Base-by-base conservation (phyloP, 1,284 basidiomycete species). In the Ganoderma lucidum region DNA sequence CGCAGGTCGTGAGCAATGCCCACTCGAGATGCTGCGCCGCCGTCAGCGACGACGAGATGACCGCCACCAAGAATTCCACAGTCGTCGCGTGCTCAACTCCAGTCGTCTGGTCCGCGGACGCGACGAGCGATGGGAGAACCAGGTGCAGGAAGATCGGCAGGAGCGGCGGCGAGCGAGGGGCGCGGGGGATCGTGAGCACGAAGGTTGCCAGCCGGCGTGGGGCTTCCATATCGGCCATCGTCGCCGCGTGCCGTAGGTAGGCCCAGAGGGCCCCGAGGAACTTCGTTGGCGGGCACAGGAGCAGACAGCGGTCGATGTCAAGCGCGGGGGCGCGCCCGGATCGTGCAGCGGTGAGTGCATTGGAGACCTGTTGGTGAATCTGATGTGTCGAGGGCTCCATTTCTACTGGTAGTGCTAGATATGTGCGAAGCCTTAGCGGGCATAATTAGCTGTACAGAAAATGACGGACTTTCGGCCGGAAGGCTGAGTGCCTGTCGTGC, bases 131-230 rank as follows among this genome's bases (percentile, higher is more conserved):
- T 8, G 92, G 93, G 12, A 92, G 77, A 17, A 91, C 78, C 62
- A 86, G 81, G 77, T 92, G 88, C 68, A 93, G 75, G 78, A 94
- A 94, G 45, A 93, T 84, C 0, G 92, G 92, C 32, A 94, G 81
- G 12, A 94, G 83, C 0, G 91, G 91, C 6, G 90, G 88, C 1
- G 83, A 82, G 59, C 80, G 81, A 19, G 84, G 76, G 48, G 75
- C 71, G 37, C 85, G 86, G 61, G 90, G 90, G 72, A 83, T 87
- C 44, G 87, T 86, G 45, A 94, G 82, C 45, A 89, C 85, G 77
- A 89, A 91, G 0, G 89, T 88, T 45, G 88, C 87, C 44, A 94
- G 79, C 56, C 90, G 85, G 64, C 87, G 76, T 85, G 87, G 30
- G 82, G 82, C 72, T 81, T 82, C 93, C 92, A 94, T 67, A 62